Evolutionary conservation across 371 early-diverging fungal genomes (phyloP), one percentile per base, ranked within the genome.

Genomic region (Mucor irregularis): DNA sequence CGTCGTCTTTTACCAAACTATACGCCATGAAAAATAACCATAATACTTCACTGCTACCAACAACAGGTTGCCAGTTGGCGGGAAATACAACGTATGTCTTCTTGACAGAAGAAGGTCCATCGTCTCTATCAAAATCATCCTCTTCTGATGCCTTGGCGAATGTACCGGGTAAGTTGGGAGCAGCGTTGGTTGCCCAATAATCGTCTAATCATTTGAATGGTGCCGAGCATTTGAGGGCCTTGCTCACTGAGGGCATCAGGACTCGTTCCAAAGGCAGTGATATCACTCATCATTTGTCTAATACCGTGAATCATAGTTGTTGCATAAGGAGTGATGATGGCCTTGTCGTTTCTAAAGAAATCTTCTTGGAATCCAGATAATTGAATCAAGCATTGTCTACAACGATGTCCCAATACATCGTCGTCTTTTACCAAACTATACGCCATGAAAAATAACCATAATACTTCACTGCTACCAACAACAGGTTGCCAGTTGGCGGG

Each of bases 281-380:
- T 48, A 19, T 72, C 76, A 34, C 66, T 67, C 53, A 87, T 77
- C 55, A 85, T 66, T 44, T 76, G 70, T 47, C 83, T 50, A 31
- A 83, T 56, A 2, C 83, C 82, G n/a, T 77, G 75, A 61, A 82
- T 80, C 68, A 82, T 79, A 30, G 71, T 80, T 4, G 72, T 73
- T 2, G 74, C 76, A 67, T 78, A 82, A 21, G 64, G 57, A 31
- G 64, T 69, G 13, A 72, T 73, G 0, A 71, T 69, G 5, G 74
- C 73, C 0, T 58, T 49, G 48, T 73, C 64, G 26, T 69, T 53
- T 3, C 69, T 68, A 58, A 91, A 89, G 22, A 89, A 83, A 0
- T 85, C 77, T 30, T 83, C 78, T 35, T 79, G 82, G 38, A 90
- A 70, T n/a, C 89, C 88, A 10, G 88, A 85, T 10, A 91, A 72